phyloP scores from a whole-genome alignment of 257 asterid genomes.

The Ballota nigra region DNA sequence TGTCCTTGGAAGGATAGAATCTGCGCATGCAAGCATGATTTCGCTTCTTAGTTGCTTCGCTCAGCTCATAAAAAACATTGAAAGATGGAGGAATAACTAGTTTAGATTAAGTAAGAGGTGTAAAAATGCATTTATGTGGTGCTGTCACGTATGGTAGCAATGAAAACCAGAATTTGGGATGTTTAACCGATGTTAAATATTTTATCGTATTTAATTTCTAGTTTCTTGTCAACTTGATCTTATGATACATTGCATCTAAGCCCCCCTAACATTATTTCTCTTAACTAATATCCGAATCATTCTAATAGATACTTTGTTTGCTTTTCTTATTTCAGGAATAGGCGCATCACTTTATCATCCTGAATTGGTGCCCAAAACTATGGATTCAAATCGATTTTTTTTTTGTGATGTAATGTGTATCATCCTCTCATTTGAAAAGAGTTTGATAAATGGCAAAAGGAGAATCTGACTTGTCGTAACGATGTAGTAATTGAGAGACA shows the following conservation, averaged over 20 bases:
- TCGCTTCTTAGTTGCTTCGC: neutral
- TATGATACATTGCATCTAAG: neutral
- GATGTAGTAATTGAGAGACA: constrained; percentile 2
- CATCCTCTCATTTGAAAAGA: neutral
- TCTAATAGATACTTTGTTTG: constrained; percentile 6
- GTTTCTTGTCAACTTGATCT: neutral
- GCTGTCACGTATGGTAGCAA: too few species aligned
- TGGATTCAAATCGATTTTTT: neutral
- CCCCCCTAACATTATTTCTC: neutral
- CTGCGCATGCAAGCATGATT: neutral
- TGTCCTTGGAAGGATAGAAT: neutral
- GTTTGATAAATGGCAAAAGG: neutral
- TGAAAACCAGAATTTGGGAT: too few species aligned
- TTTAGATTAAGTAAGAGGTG: neutral
- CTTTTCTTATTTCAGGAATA: constrained; percentile 38
- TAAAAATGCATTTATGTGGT: too few species aligned
- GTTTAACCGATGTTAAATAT: too few species aligned
- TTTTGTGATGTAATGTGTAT: constrained; percentile 19
- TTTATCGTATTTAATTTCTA: too few species aligned
- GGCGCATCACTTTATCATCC: constrained; percentile 9
- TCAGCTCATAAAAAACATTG: neutral
- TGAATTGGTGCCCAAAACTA: neutral
- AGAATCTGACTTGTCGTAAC: neutral
- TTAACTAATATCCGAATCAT: neutral
- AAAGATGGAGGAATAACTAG: neutral